A percentile compares a stretch with the other conserved stretches of the same genome.
Evolutionary conservation across 1,284 basidiomycete genomes (phyloP).

Genomic region (Tausonia pullulans): DNA sequence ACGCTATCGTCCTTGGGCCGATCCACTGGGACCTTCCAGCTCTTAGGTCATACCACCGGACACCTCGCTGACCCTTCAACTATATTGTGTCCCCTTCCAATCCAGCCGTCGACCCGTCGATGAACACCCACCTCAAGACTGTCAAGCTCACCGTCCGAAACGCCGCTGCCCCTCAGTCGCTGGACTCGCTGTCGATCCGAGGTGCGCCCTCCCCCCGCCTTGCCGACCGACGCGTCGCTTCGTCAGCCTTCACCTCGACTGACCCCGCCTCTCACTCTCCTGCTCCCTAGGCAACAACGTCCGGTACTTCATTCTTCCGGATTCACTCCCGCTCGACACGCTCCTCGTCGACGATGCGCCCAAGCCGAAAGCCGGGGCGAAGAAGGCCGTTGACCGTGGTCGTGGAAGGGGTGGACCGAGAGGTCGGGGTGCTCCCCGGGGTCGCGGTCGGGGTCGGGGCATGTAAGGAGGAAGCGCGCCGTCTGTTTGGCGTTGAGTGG

Average conservation of each 20-base stretch:
- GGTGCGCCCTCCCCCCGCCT: constrained; percentile 12
- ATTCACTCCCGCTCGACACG: constrained; percentile 90
- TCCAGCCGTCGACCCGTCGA: constrained; percentile 85
- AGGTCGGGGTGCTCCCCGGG: constrained; percentile 25
- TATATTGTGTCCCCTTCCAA: neutral
- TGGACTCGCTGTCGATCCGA: constrained; percentile 81
- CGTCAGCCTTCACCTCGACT: neutral
- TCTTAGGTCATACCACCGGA: too few species aligned
- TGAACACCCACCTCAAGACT: constrained; percentile 95
- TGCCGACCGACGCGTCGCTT: neutral
- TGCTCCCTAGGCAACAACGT: constrained; percentile 60
- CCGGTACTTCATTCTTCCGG: constrained; percentile 78
- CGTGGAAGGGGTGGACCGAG: constrained; percentile 25
- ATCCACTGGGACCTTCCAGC: neutral
- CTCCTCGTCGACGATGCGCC: constrained; percentile 95
- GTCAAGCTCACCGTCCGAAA: constrained; percentile 90
- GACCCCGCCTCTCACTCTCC: neutral
- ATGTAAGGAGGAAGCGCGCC: neutral
- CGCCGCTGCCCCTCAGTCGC: constrained; percentile 58
- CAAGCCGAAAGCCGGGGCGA: constrained; percentile 61
- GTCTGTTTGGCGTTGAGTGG: too few species aligned
- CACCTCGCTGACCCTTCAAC: neutral
- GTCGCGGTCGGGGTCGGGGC: constrained; percentile 26
- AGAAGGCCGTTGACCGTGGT: constrained; percentile 21
- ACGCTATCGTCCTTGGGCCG: too few species aligned